Base-by-base conservation (phyloP, 2,329 filamentous ascomycete species). In the Phoma herbarum region DNA sequence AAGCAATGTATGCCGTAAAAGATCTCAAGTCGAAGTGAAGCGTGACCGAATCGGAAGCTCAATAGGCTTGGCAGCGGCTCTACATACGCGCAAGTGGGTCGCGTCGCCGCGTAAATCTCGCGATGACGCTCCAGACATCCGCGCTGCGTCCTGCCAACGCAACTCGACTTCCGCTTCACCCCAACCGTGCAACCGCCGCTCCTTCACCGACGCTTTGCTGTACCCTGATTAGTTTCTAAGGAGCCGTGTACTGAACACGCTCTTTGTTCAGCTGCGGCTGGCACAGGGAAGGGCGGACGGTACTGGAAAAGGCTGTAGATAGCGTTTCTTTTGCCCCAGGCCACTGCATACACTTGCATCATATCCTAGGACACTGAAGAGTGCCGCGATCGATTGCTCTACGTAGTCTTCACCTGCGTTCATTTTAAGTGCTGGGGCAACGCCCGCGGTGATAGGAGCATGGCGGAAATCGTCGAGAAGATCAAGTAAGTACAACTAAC, bases 381-480 rank as follows among this genome's bases (percentile, higher is more conserved):
- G 57, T 53, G 56, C 52, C 53, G 66, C 68, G 63, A 59, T 51
- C 39, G 11, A 50, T 42, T 59, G 59, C 43, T 35, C 51, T 58
- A 57, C 48, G 46, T 54, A 20, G 48, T 53, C 47, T 48, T 47
- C 50, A 29, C 58, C 53, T 55, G 42, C 35, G 45, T 47, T 49
- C 44, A 31, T 25, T 35, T 46, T 33, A 43, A 44, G 39, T 23
- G 51, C 46, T 28, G 49, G 44, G 44, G 35, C 41, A 20, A 53
- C 57, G 29, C 37, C 37, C 26, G 42, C 12, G 48, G 60, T 61
- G 49, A 61, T 55, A 60, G 51, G 51, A 68, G 35, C 39, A 75
- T 75, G 74, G 71, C 73, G 49, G 71, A 75, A 35, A 68, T 76
- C 28, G 58, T 76, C 22, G 72, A 74, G 56, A 69, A 65, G 62